phyloP scores from a whole-genome alignment of 2,329 filamentous ascomycete genomes.

The Calonectria leucothoes region DNA sequence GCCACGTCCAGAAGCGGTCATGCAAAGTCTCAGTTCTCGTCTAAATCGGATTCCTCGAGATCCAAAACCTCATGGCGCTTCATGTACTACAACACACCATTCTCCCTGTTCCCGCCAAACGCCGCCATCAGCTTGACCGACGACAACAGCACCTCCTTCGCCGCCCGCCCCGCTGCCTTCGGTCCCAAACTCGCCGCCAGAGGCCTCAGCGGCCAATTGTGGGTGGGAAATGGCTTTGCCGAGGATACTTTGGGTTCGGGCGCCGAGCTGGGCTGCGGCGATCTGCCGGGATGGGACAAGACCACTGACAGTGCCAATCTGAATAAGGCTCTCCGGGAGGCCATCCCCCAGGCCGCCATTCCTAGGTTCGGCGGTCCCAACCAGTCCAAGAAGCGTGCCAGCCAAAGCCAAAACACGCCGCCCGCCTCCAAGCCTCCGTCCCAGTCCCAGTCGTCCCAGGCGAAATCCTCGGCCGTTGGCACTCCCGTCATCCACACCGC shows the following conservation, averaged over 20 bases:
- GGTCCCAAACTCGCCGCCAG: constrained; percentile 80
- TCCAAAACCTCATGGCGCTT: constrained; percentile 53
- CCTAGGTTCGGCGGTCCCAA: constrained; percentile 23
- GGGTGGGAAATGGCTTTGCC: constrained; percentile 92
- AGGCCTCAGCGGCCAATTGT: constrained; percentile 89
- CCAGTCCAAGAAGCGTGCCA: constrained; percentile 25
- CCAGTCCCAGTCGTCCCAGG: constrained; percentile 39
- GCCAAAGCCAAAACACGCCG: neutral
- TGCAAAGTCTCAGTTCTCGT: constrained; percentile 24
- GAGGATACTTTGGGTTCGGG: constrained; percentile 77
- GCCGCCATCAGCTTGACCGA: constrained; percentile 96
- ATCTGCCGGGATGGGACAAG: constrained; percentile 89
- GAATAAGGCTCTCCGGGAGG: constrained; percentile 52
- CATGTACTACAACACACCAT: constrained; percentile 79
- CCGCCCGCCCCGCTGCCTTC: constrained; percentile 93
- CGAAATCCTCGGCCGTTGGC: constrained; percentile 71
- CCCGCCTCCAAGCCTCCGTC: neutral
- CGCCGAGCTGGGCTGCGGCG: constrained; percentile 93
- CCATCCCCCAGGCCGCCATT: constrained; percentile 34
- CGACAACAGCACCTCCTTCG: constrained; percentile 97
- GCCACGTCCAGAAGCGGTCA: constrained; percentile 32
- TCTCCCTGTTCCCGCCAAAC: constrained; percentile 93
- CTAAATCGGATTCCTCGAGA: constrained; percentile 23
- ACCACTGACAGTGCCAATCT: constrained; percentile 60
- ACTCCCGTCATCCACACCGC: constrained; percentile 89